Evolutionary conservation across 345 rosid species (phyloP), one percentile per base, ranked within the genome.

Genomic region (Eucalyptus cloeziana): DNA sequence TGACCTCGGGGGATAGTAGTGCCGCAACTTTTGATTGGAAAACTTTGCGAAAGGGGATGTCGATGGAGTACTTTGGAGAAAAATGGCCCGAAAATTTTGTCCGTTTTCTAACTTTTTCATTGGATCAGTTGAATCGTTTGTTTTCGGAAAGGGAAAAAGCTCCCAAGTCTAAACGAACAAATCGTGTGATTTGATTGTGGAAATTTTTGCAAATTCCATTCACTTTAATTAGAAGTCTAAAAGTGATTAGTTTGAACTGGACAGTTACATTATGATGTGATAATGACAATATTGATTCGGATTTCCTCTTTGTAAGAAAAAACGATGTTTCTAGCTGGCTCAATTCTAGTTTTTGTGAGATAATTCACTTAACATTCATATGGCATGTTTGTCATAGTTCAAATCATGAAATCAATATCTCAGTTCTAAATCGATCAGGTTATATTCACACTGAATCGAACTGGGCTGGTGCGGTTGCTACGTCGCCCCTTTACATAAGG

Each of bases 381-480:
- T 19, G 7, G 6, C 13, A 24, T 71, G 7, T 19, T 10, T 33
- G 44, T 71, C 2, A 22, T 37, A 4, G 13, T 17, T 3, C 45
- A 71, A 11, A 24, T 0, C 2, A 24, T 76, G 5, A 11, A 33
- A 16, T 19, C 2, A 37, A 40, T 1, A 37, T 37, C 4, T 37
- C 83, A 6, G 5, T 44, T 19, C 13, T 11, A 0, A 10, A 1
- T 21, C 45, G 10, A 37, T 19, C 7, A 2, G 0, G 3, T 37
- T 71, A 6, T 5, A 56, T 24, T 19, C 12, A 37, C 1, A 0
- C 13, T 2, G 4, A 40, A 19, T 1, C 14, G 3, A 37, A 37
- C 1, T 3, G 5, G 8, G 0, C 14, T 8, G 0, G 0, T 71
- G 4, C 14, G 4, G 0, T 21, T 76, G 14, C 27, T 76, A 8